Evolutionary conservation across 2,329 filamentous ascomycete genomes (phyloP).

Genomic region (Penicillium frequentans): DNA sequence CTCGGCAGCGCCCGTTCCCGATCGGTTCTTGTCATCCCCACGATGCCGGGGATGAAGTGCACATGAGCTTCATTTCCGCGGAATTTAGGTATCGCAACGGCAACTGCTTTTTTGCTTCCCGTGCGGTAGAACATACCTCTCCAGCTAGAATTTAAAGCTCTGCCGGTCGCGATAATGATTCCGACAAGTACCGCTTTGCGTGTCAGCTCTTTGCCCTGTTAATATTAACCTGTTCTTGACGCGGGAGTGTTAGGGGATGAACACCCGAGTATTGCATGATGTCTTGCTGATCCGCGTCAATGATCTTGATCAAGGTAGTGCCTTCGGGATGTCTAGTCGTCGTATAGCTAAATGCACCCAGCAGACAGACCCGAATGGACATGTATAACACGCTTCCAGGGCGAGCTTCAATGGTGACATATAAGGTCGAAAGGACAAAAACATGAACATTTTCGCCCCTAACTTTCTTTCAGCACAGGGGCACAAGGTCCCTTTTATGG

Average conservation of each 20-base stretch:
- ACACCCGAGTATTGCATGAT: background rate
- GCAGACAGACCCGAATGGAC: background rate
- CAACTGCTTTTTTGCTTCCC: background rate
- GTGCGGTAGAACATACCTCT: background rate
- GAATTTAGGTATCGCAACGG: background rate
- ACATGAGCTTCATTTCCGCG: background rate
- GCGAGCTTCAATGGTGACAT: background rate
- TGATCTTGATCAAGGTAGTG: background rate
- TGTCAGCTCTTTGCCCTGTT: background rate
- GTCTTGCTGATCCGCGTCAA: background rate
- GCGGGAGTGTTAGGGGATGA: background rate
- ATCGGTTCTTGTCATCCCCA: conserved; percentile 2
- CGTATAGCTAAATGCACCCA: background rate
- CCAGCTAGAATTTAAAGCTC: background rate
- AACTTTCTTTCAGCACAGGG: background rate
- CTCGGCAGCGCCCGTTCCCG: conserved; percentile 1
- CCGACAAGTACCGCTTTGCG: background rate
- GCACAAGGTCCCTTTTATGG: background rate
- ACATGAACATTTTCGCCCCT: background rate
- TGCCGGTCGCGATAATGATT: background rate
- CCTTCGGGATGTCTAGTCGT: background rate
- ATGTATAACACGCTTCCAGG: background rate
- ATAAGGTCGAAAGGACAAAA: background rate
- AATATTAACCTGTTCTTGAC: background rate
- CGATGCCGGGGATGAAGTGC: conserved; percentile 3